phyloP scores from a whole-genome alignment of 768 basidiomycete species.

The Cytidiella melzeri region DNA sequence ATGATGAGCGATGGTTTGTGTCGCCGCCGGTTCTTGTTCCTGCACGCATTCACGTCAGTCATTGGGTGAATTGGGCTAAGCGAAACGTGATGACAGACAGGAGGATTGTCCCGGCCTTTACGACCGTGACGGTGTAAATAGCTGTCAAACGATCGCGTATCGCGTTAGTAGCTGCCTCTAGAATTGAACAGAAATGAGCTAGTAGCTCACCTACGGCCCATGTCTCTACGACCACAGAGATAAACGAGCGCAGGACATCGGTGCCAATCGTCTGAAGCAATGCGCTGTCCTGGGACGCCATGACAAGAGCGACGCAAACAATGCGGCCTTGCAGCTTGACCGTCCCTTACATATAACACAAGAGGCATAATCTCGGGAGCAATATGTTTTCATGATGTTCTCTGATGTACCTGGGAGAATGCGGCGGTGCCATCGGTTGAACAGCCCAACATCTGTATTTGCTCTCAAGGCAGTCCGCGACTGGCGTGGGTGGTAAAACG shows the following conservation, averaged over 20 bases:
- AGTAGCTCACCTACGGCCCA: conserved; percentile 4
- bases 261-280: conserved; percentile 3
- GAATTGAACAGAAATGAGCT: background rate
- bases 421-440: too few relatives aligned
- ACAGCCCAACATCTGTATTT: too few relatives aligned
- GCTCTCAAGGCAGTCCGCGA: too few relatives aligned
- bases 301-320: background rate
- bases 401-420: too few relatives aligned
- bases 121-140: background rate
- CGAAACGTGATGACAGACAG: background rate
- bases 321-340: too few relatives aligned
- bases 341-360: too few relatives aligned
- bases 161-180: too few relatives aligned
- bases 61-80: background rate
- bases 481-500: too few relatives aligned
- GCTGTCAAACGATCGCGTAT: background rate
- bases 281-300: background rate
- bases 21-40: background rate
- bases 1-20: background rate
- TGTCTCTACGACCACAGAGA: conserved; percentile 10
- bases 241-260: conserved; percentile 6
- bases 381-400: too few relatives aligned
- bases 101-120: background rate
- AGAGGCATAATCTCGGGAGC: too few relatives aligned
- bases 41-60: background rate